Conservation (phyloP, 345 rosid species). For the Odontarrhena argentea region DNA sequence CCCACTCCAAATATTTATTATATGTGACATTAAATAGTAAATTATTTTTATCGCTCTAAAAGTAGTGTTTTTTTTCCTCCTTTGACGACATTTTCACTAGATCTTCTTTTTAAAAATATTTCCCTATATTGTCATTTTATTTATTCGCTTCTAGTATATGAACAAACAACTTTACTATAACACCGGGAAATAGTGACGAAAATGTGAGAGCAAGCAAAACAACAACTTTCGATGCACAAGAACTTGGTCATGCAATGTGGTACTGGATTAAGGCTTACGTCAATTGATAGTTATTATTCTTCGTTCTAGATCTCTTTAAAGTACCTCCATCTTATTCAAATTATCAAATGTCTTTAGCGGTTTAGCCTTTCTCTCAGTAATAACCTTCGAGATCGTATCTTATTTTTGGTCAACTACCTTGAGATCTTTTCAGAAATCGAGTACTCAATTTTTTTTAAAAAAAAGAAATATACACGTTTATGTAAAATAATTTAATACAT, state of each 20-base stretch:
- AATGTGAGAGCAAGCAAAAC: no score
- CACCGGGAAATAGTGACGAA: neutral
- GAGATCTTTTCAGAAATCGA: neutral
- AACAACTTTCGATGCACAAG: no score
- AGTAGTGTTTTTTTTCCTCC: neutral
- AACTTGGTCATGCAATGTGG: no score
- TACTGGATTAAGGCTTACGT: no score
- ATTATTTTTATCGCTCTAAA: no score
- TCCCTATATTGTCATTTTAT: neutral
- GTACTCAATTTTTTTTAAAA: neutral
- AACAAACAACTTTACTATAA: neutral
- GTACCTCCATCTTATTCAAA: no score
- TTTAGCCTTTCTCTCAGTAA: neutral
- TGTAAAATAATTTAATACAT: neutral
- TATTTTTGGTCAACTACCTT: neutral
- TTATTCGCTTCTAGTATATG: neutral
- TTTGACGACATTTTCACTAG: no score
- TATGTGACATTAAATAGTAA: no score
- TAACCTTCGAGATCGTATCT: neutral
- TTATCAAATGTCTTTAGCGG: conserved; percentile 4
- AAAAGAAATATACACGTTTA: neutral
- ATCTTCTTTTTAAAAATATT: no score
- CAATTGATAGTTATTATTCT: no score
- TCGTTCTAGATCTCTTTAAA: no score
- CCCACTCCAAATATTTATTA: no score